Evolutionary conservation across 78 protist genomes (phyloP).

Genomic region (Reticulomyxa filosa): DNA sequence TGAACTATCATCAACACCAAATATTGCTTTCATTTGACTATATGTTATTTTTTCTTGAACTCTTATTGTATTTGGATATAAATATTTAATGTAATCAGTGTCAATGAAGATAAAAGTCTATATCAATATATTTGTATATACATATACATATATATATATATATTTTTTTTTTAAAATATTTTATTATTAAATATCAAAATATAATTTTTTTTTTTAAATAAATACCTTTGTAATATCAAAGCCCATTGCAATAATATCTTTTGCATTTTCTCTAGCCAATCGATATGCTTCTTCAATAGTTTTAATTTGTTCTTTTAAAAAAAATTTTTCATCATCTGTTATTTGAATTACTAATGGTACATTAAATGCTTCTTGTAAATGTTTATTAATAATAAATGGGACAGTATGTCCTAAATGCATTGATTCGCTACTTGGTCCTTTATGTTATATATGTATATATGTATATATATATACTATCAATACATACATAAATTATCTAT

Average conservation of each 20-base stretch:
- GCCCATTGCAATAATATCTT: conserved; percentile 59
- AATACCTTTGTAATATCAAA: conserved; percentile 85
- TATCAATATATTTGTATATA: conserved; percentile 16
- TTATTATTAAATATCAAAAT: conserved; percentile 22
- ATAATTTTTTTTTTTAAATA: conserved; percentile 76
- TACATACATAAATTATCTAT: not conserved
- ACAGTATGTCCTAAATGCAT: conserved; percentile 93
- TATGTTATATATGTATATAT: conserved; percentile 5
- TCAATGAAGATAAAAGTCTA: conserved; percentile 29
- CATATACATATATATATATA: not conserved
- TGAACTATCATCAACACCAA: conserved; percentile 11
- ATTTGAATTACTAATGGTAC: conserved; percentile 93
- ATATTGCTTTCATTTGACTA: conserved; percentile 1
- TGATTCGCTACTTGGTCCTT: conserved; percentile 84
- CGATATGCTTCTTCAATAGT: not conserved
- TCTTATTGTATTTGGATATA: conserved; percentile 41
- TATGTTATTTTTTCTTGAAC: conserved; percentile 36
- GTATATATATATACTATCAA: not conserved
- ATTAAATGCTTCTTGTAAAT: conserved; percentile 46
- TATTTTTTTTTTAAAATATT: not conserved
- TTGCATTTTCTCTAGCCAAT: conserved; percentile 32
- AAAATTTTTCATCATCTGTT: conserved; percentile 97
- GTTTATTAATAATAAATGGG: conserved; percentile 86
- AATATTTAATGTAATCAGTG: conserved; percentile 19
- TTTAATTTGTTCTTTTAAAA: conserved; percentile 29